These are phyloP conservation scores for Corynascus novoguineensis DNA, from an alignment of 495 filamentous ascomycete genomes.

Conservation along the genomic window DNA sequence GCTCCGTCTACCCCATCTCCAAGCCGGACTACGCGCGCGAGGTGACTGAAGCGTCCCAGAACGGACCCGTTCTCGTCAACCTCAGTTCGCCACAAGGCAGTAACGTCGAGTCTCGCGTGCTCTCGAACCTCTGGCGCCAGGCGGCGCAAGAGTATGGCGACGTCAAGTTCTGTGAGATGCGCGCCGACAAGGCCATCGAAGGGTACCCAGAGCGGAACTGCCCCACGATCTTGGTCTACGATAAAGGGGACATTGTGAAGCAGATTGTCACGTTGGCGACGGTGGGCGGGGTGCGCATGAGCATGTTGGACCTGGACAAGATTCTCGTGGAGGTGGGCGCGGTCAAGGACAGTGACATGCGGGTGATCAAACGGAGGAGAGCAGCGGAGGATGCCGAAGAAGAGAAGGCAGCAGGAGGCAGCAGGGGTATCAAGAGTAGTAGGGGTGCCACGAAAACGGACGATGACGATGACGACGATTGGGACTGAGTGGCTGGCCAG, in stretches of 20 bases:
- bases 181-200: conserved; percentile 89
- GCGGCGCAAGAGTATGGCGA: conserved; percentile 80
- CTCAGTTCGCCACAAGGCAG: conserved; percentile 64
- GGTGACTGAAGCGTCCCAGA: conserved; percentile 83
- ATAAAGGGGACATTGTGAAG: conserved; percentile 81
- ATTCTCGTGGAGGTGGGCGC: conserved; percentile 79
- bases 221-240: conserved; percentile 89
- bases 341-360: conserved; percentile 66
- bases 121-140: conserved; percentile 83
- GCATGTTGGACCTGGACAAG: conserved; percentile 58
- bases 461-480: conserved; percentile 61
- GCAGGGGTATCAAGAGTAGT: conserved; percentile 43
- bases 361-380: conserved; percentile 59
- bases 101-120: conserved; percentile 74
- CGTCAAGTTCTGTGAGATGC: conserved; percentile 96
- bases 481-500: conserved; percentile 52
- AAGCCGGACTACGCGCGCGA: conserved; percentile 89
- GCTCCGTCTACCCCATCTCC: conserved; percentile 85
- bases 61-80: conserved; percentile 72
- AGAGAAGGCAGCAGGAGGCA: conserved; percentile 29
- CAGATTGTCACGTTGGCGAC: conserved; percentile 83
- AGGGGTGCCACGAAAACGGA: conserved; percentile 28
- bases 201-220: conserved; percentile 92
- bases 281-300: conserved; percentile 64
- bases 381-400: conserved; percentile 56